phyloP scores from a whole-genome alignment of 2,329 filamentous ascomycete genomes.

The Gnomoniopsis smithogilvyi region DNA sequence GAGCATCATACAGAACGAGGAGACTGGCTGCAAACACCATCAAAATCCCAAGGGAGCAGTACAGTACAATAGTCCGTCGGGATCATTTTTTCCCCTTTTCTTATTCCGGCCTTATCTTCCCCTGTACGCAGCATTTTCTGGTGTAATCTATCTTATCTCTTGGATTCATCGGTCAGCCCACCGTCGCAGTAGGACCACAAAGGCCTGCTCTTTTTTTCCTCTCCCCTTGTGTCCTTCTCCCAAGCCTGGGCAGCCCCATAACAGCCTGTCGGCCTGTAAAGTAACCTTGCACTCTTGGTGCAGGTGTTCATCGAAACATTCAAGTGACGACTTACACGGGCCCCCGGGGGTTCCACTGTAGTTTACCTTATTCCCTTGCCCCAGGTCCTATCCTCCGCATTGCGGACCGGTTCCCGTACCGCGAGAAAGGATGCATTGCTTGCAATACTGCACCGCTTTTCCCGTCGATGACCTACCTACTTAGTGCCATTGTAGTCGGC shows the following conservation, averaged over 20 bases:
- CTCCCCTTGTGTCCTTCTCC: too few relatives aligned
- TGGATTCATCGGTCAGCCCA: neutral
- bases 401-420: neutral
- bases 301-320: neutral
- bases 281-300: too few relatives aligned
- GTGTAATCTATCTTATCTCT: neutral
- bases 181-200: neutral
- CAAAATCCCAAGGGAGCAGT: neutral
- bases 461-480: neutral
- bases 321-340: neutral
- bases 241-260: neutral
- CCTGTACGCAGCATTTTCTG: neutral
- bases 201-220: too few relatives aligned
- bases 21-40: too few relatives aligned
- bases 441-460: conserved; percentile 3
- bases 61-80: neutral
- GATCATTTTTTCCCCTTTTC: neutral
- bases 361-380: conserved; percentile 7
- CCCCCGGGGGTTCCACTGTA: conserved; percentile 6
- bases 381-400: conserved; percentile 14
- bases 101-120: neutral
- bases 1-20: too few relatives aligned
- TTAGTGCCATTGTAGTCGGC: neutral
- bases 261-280: neutral
- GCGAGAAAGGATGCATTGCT: neutral